A percentile compares a stretch with the other conserved stretches of the same genome.
Evolutionary conservation across 1,284 basidiomycete species (phyloP).

Genomic region (Agaricales sp.): DNA sequence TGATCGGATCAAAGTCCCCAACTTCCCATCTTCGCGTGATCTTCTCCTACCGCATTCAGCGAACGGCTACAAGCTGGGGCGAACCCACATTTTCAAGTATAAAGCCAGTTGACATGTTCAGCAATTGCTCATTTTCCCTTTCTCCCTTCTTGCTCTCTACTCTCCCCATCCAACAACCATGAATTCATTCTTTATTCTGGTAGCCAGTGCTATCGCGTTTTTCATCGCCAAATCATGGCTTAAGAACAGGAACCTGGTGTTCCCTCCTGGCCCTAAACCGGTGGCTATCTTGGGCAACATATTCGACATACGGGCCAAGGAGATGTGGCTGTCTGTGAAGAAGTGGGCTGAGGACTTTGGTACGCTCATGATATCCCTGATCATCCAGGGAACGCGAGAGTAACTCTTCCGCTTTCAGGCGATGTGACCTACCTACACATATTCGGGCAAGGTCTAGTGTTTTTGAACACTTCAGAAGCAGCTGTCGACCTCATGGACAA

Average conservation of each 20-base stretch:
- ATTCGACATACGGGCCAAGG: background rate
- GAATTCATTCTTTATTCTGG: background rate
- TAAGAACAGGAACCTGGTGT: background rate
- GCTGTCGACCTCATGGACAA: slow-evolving; percentile 56
- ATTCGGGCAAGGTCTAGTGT: slow-evolving; percentile 52
- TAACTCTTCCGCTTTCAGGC: slow-evolving; percentile 31
- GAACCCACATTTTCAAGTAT: no score
- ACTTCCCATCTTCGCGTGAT: no score
- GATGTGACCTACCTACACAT: slow-evolving; percentile 57
- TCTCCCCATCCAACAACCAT: background rate
- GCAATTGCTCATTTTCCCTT: background rate
- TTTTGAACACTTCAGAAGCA: slow-evolving; percentile 50
- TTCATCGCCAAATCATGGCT: background rate
- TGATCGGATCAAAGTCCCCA: no score
- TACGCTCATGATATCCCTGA: no score
- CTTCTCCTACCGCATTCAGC: no score
- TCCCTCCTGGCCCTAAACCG: slow-evolving; percentile 1
- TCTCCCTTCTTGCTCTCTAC: no score
- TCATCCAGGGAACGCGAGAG: no score
- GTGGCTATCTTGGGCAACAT: slow-evolving; percentile 1
- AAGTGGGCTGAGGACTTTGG: background rate
- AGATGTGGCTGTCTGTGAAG: background rate
- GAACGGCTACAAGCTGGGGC: no score
- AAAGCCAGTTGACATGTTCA: no score
- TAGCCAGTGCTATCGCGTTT: background rate